Conservation (phyloP, 345 rosid genomes). For the Heritiera littoralis region DNA sequence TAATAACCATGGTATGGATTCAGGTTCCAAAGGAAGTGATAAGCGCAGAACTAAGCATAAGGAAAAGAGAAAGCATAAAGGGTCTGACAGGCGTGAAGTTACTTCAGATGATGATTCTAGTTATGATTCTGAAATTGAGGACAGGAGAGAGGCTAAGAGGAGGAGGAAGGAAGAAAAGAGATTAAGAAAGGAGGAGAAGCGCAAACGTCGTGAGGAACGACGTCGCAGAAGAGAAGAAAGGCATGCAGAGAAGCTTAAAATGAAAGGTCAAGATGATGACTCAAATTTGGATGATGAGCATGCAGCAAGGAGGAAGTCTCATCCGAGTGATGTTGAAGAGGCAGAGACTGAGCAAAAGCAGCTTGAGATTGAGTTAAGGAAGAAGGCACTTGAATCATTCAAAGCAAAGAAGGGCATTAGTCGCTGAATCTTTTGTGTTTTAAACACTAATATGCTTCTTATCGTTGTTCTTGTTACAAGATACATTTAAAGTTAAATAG, state of each 20-base stretch:
- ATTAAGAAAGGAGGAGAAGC: constrained; percentile 78
- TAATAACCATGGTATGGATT: constrained; percentile 40
- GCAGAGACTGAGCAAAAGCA: constrained; percentile 60
- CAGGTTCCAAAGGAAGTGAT: constrained; percentile 57
- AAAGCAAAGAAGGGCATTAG: constrained; percentile 91
- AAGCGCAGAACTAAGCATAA: constrained; percentile 42
- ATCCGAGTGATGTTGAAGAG: constrained; percentile 43
- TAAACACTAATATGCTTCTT: constrained; percentile 28
- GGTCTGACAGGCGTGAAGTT: constrained; percentile 49
- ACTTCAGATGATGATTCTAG: constrained; percentile 63
- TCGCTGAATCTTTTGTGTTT: constrained; percentile 39
- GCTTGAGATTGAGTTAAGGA: constrained; percentile 91
- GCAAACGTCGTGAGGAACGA: constrained; percentile 72
- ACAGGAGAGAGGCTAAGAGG: constrained; percentile 83
- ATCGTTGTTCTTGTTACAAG: constrained; percentile 22
- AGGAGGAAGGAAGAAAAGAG: constrained; percentile 89
- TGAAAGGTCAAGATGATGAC: constrained; percentile 44
- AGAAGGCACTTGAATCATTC: constrained; percentile 87
- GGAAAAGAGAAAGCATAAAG: constrained; percentile 66
- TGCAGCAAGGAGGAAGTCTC: constrained; percentile 30
- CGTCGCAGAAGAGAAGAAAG: constrained; percentile 75
- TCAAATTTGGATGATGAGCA: constrained; percentile 57
- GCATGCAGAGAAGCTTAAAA: constrained; percentile 63
- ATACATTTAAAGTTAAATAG: constrained; percentile 29
- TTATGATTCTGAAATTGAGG: constrained; percentile 66